Conservation (phyloP, 345 rosid genomes). For the Arabidopsis thaliana region DNA sequence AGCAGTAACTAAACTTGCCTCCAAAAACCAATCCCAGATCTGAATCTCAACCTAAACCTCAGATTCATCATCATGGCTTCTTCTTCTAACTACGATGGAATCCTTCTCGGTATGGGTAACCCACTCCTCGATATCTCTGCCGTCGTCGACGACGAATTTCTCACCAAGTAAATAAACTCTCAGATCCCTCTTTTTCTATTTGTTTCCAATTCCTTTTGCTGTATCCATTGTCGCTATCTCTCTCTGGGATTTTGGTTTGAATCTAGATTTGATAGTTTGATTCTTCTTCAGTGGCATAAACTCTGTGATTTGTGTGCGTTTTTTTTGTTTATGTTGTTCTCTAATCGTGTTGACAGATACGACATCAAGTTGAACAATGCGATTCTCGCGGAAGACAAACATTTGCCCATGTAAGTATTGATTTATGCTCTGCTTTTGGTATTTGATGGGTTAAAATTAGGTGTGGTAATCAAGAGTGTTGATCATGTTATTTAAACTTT, state of each 20-base stretch:
- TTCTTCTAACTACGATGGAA: slow-evolving; percentile 50
- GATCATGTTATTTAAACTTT: not conserved
- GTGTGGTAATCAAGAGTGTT: not conserved
- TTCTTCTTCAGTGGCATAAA: not conserved
- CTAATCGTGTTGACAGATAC: slow-evolving; percentile 56
- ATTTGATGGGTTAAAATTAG: not conserved
- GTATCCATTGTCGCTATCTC: not conserved
- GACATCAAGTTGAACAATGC: slow-evolving; percentile 87
- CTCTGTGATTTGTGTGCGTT: not conserved
- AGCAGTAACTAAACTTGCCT: slow-evolving; percentile 21
- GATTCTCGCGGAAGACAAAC: slow-evolving; percentile 93
- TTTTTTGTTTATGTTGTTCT: not conserved
- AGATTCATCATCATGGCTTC: slow-evolving; percentile 31
- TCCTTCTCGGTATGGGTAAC: slow-evolving; percentile 91
- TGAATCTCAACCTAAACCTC: slow-evolving; percentile 33
- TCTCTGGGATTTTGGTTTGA: not conserved
- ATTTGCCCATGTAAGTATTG: slow-evolving; percentile 74
- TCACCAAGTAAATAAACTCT: slow-evolving; percentile 55
- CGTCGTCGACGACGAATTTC: slow-evolving; percentile 81
- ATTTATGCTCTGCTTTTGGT: not conserved
- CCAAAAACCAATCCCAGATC: slow-evolving; percentile 25
- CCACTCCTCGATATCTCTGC: slow-evolving; percentile 96
- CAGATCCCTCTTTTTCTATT: not conserved
- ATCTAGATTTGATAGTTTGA: not conserved
- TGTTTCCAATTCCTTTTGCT: not conserved